phyloP scores from a whole-genome alignment of 208 protist genomes.

The Wallacemonas sp. region DNA sequence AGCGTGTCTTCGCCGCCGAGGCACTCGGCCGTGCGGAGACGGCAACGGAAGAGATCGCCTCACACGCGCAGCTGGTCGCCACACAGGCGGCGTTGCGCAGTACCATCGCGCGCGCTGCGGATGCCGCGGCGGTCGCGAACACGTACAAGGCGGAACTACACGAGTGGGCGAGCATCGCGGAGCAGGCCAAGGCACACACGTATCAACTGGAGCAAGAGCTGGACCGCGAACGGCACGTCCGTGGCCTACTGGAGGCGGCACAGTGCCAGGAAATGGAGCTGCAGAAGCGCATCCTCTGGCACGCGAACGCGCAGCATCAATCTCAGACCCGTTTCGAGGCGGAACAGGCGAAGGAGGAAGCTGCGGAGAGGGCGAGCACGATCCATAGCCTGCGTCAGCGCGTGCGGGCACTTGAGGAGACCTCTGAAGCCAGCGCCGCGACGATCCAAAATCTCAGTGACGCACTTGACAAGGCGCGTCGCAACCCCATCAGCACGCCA shows the following conservation, averaged over 20 bases:
- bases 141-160: conserved; percentile 22
- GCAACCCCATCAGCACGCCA: too few relatives aligned
- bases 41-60: too few relatives aligned
- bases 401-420: conserved; percentile 47
- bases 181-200: conserved; percentile 23
- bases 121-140: background rate
- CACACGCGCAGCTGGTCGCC: too few relatives aligned
- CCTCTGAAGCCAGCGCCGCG: conserved; percentile 45
- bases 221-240: conserved; percentile 24
- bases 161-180: conserved; percentile 27
- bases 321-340: background rate
- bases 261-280: conserved; percentile 30
- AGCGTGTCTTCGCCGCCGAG: too few relatives aligned
- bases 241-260: conserved; percentile 35
- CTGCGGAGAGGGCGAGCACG: background rate
- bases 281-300: conserved; percentile 22
- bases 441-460: background rate
- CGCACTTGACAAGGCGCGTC: too few relatives aligned
- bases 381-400: conserved; percentile 25
- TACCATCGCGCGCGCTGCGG: background rate
- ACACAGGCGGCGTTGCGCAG: too few relatives aligned
- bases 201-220: conserved; percentile 24
- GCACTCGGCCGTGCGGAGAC: too few relatives aligned
- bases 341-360: conserved; percentile 2
- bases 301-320: background rate